Percentiles rank a stretch among this genome's conserved stretches.
Evolutionary conservation across 2,329 filamentous ascomycete genomes (phyloP).

Genomic region (Diatrype stigma): DNA sequence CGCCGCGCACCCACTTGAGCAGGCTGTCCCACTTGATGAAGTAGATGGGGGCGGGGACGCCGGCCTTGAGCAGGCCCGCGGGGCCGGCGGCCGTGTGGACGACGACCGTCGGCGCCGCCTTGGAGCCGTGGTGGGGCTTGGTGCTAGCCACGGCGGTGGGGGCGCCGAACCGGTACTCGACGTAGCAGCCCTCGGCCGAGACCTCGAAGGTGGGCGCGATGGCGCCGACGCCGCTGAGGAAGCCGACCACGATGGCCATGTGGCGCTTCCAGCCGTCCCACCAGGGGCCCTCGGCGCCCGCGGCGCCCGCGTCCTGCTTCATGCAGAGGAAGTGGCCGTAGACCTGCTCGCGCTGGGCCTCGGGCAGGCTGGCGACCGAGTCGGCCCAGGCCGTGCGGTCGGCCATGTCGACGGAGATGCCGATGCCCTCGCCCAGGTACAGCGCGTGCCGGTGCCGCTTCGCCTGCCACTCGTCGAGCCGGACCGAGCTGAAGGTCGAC

Average conservation of each 20-base stretch:
- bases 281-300: background rate
- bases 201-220: constrained; percentile 1
- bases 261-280: constrained; percentile 1
- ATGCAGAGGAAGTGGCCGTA: constrained; percentile 4
- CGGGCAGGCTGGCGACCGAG: background rate
- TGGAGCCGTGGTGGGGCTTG: no score
- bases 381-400: background rate
- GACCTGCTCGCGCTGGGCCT: background rate
- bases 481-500: constrained; percentile 1
- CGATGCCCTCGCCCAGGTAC: constrained; percentile 2
- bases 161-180: constrained; percentile 1
- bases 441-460: background rate
- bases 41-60: background rate
- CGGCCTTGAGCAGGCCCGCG: background rate
- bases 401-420: background rate
- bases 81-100: background rate
- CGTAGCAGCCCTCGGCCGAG: background rate
- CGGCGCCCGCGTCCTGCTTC: background rate
- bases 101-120: no score
- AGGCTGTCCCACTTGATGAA: constrained; percentile 2
- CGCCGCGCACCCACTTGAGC: background rate
- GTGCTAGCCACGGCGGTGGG: background rate
- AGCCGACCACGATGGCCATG: constrained; percentile 1
- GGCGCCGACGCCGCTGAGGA: background rate
- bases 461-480: constrained; percentile 1